Evolutionary conservation across 805 yeast species (phyloP).

Genomic region (Pichia thaimueangensis): DNA sequence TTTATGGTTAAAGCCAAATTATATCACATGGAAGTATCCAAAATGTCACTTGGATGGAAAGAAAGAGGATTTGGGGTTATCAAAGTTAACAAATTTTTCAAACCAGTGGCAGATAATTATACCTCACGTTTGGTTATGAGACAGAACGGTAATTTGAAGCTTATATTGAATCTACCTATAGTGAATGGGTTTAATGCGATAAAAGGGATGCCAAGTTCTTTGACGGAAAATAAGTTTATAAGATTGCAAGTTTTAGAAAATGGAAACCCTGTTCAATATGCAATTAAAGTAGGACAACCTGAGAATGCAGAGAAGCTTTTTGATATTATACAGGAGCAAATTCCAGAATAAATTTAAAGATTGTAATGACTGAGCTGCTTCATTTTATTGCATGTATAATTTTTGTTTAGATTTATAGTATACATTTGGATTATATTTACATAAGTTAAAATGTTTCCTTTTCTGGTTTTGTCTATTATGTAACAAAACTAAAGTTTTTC

Average conservation of each 20-base stretch:
- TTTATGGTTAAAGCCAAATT: slow-evolving; percentile 72
- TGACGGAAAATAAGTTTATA: slow-evolving; percentile 76
- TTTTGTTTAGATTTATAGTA: no score
- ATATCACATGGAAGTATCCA: slow-evolving; percentile 63
- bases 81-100: slow-evolving; percentile 54
- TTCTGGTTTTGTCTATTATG: no score
- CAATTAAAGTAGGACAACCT: slow-evolving; percentile 62
- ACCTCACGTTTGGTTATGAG: slow-evolving; percentile 81
- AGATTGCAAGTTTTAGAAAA: slow-evolving; percentile 63
- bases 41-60: slow-evolving; percentile 80
- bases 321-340: slow-evolving; percentile 40
- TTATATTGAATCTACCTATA: slow-evolving; percentile 71
- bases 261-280: slow-evolving; percentile 72
- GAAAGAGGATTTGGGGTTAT: slow-evolving; percentile 88
- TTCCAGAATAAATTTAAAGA: slow-evolving; percentile 22
- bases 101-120: slow-evolving; percentile 27
- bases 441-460: no score
- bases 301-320: slow-evolving; percentile 54
- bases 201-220: slow-evolving; percentile 82
- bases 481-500: no score
- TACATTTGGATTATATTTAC: no score
- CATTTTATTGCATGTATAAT: no score
- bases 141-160: slow-evolving; percentile 76
- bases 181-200: slow-evolving; percentile 53
- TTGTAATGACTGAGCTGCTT: no score